These are phyloP conservation scores for Linum usitatissimum DNA, from an alignment of 345 rosid species.

Conservation along the genomic window DNA sequence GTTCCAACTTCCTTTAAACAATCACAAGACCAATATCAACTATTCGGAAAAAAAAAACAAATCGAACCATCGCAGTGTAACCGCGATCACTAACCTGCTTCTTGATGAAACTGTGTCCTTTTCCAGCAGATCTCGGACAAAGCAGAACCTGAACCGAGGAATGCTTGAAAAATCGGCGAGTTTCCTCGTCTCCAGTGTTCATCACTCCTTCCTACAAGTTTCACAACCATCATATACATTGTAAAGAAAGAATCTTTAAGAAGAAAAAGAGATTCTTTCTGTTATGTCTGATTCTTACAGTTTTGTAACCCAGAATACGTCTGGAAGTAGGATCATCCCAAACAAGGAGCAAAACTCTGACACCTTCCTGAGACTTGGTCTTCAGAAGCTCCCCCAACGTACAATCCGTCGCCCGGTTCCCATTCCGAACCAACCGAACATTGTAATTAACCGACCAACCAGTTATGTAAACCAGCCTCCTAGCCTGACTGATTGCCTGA, in stretches of 20 bases:
- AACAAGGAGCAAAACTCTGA: conserved; percentile 4
- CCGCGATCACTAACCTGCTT: not conserved
- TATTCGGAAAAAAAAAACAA: too few species aligned
- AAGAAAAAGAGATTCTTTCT: not conserved
- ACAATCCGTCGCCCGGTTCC: not conserved
- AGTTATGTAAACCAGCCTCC: conserved; percentile 1
- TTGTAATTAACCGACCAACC: not conserved
- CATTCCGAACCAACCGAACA: conserved; percentile 1
- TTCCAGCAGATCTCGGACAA: conserved; percentile 7
- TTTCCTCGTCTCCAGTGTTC: conserved; percentile 1
- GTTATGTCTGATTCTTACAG: not conserved
- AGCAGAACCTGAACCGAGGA: conserved; percentile 9
- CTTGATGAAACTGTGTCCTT: conserved; percentile 7
- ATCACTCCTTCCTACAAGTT: not conserved
- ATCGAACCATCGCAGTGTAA: too few species aligned
- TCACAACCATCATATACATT: not conserved
- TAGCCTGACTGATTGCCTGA: conserved; percentile 1
- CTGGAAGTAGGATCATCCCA: conserved; percentile 9
- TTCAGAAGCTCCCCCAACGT: conserved; percentile 2
- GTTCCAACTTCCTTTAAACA: not conserved
- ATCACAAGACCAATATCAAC: not conserved
- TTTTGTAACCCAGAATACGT: conserved; percentile 1
- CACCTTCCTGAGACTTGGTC: conserved; percentile 6
- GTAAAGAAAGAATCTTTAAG: too few species aligned
- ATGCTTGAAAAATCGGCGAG: conserved; percentile 6